Base-by-base conservation (phyloP, 768 basidiomycete species). In the Boletus coccyginus region DNA sequence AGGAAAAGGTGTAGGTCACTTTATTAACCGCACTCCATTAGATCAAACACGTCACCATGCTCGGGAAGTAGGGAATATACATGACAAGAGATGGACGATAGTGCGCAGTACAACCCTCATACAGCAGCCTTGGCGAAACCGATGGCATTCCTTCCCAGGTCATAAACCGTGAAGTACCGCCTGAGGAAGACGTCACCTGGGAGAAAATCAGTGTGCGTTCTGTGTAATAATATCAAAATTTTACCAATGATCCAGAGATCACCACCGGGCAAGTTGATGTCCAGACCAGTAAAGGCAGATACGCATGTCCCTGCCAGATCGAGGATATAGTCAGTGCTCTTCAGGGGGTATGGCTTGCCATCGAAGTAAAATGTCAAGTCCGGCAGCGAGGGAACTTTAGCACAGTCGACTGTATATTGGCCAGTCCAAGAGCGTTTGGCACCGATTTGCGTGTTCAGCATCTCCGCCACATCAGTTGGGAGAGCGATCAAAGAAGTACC, bases 361-460 rank as follows among this genome's bases (percentile, higher is more conserved):
- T 79, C 81, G 62, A 99, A 94, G 73, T 77, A 81, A 79, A 99
- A 88, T 11, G 88, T 74, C 52, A 99, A 78, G 3, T 90, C 86
- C 11, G 97, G 97, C 39, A 99, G 83, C 29, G 67, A 70, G n/a
- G 91, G 78, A 59, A 98, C 87, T 67, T 83, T 93, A 57, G 83
- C 75, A 71, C 97, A 98, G 61, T 94, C 92, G 58, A 99, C 78
- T 27, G 84, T 85, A 69, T 96, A 97, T 73, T 98, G 96, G 40
- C 96, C 97, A 68, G 90, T 97, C 95, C 95, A 98, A 2, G 87
- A 84, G 68, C 88, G 92, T 76, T 83, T 90, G 14, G 96, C 96
- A 56, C 97, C 97, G 51, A 99, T 97, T 72, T 90, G 86, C 33
- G 88, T 78, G 75, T 99, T 98, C 66, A 99, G 78, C 92, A 99